A percentile compares a stretch with the other conserved stretches of the same genome.
These are phyloP conservation scores for Cordyceps tenuipes DNA, from an alignment of 2,329 filamentous ascomycete species.

Conservation along the genomic window DNA sequence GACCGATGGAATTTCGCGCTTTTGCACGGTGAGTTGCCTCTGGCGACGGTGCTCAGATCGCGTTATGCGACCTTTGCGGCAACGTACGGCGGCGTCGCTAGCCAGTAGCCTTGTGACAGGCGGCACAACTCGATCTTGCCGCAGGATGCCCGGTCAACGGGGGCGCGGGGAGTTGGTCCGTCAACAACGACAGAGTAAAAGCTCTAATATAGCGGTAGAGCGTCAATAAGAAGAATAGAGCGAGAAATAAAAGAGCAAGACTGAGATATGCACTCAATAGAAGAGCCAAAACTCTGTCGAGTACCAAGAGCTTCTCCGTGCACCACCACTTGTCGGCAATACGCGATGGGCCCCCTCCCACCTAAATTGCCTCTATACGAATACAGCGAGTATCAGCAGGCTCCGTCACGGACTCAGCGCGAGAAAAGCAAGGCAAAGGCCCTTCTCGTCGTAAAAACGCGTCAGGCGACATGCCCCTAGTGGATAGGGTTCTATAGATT, in stretches of 20 bases:
- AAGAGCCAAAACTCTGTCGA: not conserved
- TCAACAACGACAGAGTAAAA: not conserved
- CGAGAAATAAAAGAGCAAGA: not conserved
- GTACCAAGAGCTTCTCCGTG: not conserved
- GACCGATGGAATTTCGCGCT: not conserved
- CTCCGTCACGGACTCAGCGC: not conserved
- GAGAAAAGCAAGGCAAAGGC: constrained; percentile 5
- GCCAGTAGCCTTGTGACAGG: constrained; percentile 4
- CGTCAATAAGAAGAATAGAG: not conserved
- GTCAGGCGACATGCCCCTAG: not conserved
- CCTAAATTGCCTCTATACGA: too few relatives aligned
- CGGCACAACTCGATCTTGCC: constrained; percentile 2
- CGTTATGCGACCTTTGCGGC: not conserved
- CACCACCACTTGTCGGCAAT: not conserved
- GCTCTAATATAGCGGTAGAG: not conserved
- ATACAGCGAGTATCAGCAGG: not conserved
- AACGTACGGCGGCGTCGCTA: not conserved
- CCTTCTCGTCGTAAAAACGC: not conserved
- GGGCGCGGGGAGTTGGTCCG: not conserved
- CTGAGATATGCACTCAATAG: not conserved
- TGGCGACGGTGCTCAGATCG: constrained; percentile 4
- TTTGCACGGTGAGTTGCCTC: not conserved
- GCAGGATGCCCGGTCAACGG: not conserved
- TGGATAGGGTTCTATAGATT: constrained; percentile 2
- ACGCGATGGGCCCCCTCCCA: constrained; percentile 1